A percentile compares a stretch with the other conserved stretches of the same genome.
These are phyloP conservation scores for Fusarium torreyae DNA, from an alignment of 2,329 filamentous ascomycete genomes.

Conservation along the genomic window DNA sequence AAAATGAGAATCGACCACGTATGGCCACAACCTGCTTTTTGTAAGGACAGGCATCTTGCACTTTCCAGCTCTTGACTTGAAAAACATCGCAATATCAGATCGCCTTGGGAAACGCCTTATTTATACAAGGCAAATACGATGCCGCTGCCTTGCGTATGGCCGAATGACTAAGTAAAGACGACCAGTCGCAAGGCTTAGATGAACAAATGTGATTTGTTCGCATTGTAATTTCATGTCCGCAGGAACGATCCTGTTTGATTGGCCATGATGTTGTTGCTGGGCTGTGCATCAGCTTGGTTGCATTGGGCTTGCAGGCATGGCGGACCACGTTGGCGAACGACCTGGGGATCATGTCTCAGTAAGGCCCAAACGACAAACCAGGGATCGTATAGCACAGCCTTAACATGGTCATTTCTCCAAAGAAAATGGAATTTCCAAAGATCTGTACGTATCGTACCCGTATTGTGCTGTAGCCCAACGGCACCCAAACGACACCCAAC, in stretches of 20 bases:
- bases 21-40: conserved; percentile 17
- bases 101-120: conserved; percentile 37
- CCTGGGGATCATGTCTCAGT: conserved; percentile 10
- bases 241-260: conserved; percentile 16
- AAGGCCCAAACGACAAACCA: conserved; percentile 22
- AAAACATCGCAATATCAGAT: conserved; percentile 17
- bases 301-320: conserved; percentile 4
- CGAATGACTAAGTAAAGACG: not conserved
- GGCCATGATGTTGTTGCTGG: conserved; percentile 6
- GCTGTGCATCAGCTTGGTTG: conserved; percentile 26
- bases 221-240: conserved; percentile 29
- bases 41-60: conserved; percentile 31
- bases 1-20: not conserved
- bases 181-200: conserved; percentile 10
- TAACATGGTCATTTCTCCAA: conserved; percentile 19
- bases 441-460: conserved; percentile 3
- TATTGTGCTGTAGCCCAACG: conserved; percentile 36
- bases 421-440: conserved; percentile 42
- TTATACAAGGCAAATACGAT: conserved; percentile 28
- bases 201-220: conserved; percentile 15
- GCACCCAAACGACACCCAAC: conserved; percentile 42
- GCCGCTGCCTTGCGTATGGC: conserved; percentile 23
- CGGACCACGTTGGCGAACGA: conserved; percentile 20
- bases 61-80: conserved; percentile 15
- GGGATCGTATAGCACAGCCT: conserved; percentile 32